Conservation (phyloP, 78 protist genomes). For the Dictyostelium citrinum region DNA sequence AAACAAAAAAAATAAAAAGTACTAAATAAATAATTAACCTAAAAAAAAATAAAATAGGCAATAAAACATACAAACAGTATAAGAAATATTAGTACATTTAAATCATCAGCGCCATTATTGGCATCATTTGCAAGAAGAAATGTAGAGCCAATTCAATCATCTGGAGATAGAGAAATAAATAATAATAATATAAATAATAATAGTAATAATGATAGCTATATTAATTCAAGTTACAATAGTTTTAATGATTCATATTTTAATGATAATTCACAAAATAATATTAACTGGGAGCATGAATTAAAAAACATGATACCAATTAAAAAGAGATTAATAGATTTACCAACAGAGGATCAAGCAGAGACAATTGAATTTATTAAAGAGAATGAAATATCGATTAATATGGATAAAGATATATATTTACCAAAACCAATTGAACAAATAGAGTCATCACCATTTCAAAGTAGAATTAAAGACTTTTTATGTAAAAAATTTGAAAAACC, state of each 20-base stretch:
- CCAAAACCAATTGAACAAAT: constrained; percentile 24
- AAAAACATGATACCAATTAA: constrained; percentile 4
- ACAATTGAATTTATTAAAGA: neutral
- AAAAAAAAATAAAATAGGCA: neutral
- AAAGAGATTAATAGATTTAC: neutral
- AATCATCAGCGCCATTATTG: neutral
- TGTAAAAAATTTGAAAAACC: constrained; percentile 13
- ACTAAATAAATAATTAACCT: no score
- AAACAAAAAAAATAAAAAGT: neutral
- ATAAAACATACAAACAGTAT: neutral
- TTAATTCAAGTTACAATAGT: no score
- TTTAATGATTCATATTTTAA: no score
- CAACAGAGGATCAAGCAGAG: neutral
- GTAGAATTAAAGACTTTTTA: neutral
- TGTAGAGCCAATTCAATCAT: no score
- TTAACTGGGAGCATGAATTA: neutral
- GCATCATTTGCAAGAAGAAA: neutral
- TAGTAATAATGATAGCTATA: neutral
- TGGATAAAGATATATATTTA: neutral
- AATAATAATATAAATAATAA: neutral
- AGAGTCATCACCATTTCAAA: neutral
- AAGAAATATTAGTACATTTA: neutral
- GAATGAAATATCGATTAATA: neutral
- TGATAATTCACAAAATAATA: no score
- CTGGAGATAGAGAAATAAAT: neutral